These are phyloP conservation scores for Arabis hirsuta DNA, from an alignment of 345 rosid species.

Conservation along the genomic window DNA sequence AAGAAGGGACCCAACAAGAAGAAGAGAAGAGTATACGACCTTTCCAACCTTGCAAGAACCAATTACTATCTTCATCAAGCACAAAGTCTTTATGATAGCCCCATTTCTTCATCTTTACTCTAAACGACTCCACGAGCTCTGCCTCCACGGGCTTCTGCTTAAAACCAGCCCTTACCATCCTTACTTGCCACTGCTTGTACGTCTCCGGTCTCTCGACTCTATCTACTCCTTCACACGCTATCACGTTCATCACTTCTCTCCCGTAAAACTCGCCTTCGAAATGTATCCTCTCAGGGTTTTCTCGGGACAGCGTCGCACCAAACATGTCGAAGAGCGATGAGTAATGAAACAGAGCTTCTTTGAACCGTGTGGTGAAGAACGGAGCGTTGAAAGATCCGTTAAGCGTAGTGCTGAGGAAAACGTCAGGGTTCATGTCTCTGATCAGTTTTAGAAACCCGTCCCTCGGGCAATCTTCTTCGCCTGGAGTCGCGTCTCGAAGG, in stretches of 20 bases:
- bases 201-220: slow-evolving; percentile 87
- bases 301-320: slow-evolving; percentile 54
- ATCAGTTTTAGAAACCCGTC: slow-evolving; percentile 61
- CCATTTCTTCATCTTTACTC: slow-evolving; percentile 47
- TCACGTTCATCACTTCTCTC: slow-evolving; percentile 62
- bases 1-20: slow-evolving; percentile 62
- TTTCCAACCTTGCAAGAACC: slow-evolving; percentile 95
- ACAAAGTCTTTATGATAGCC: slow-evolving; percentile 75
- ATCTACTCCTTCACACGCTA: slow-evolving; percentile 82
- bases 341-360: slow-evolving; percentile 75
- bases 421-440: slow-evolving; percentile 58
- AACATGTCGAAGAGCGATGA: slow-evolving; percentile 72
- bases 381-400: slow-evolving; percentile 83
- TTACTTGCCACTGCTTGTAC: slow-evolving; percentile 77
- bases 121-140: slow-evolving; percentile 48
- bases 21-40: slow-evolving; percentile 70
- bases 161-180: slow-evolving; percentile 69
- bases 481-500: slow-evolving; percentile 70
- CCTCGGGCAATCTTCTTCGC: slow-evolving; percentile 58
- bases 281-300: slow-evolving; percentile 56
- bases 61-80: slow-evolving; percentile 60
- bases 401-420: slow-evolving; percentile 53
- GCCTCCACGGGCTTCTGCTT: slow-evolving; percentile 55
- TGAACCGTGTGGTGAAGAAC: slow-evolving; percentile 73
- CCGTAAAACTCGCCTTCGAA: slow-evolving; percentile 69